Conservation (phyloP, 139 green algal species). For the Chlorella sp. region DNA sequence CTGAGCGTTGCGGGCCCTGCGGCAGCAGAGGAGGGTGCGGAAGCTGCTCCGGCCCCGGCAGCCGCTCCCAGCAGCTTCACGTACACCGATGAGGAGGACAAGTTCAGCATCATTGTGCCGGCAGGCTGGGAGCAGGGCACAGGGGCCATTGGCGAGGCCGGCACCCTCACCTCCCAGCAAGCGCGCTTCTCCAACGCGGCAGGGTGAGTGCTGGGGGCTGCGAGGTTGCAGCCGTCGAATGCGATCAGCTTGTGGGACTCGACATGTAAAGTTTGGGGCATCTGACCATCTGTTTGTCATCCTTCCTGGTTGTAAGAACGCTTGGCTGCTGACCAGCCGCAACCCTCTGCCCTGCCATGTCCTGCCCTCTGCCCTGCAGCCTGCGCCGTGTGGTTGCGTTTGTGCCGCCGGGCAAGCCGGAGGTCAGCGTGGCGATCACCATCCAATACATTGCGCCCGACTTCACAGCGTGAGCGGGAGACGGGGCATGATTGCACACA, state of each 20-base stretch:
- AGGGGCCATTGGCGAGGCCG: constrained; percentile 2
- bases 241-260: too few species aligned
- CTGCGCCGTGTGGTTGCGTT: constrained; percentile 44
- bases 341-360: too few species aligned
- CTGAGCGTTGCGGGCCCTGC: neutral
- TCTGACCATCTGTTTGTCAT: too few species aligned
- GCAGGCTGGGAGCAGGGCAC: constrained; percentile 26
- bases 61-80: neutral
- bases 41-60: neutral
- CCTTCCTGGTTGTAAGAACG: too few species aligned
- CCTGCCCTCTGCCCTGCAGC: too few species aligned
- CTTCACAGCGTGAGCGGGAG: constrained; percentile 15
- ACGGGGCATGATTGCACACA: too few species aligned
- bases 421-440: constrained; percentile 39
- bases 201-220: too few species aligned
- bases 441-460: constrained; percentile 27
- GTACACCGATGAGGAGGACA: constrained; percentile 20
- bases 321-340: too few species aligned
- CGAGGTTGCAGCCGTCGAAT: too few species aligned
- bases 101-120: constrained; percentile 16
- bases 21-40: neutral
- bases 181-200: constrained; percentile 45
- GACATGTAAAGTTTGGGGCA: too few species aligned
- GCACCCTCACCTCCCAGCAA: constrained; percentile 16
- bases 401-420: constrained; percentile 11